phyloP scores from a whole-genome alignment of 768 basidiomycete species.

The Leccinellum rugosiceps region DNA sequence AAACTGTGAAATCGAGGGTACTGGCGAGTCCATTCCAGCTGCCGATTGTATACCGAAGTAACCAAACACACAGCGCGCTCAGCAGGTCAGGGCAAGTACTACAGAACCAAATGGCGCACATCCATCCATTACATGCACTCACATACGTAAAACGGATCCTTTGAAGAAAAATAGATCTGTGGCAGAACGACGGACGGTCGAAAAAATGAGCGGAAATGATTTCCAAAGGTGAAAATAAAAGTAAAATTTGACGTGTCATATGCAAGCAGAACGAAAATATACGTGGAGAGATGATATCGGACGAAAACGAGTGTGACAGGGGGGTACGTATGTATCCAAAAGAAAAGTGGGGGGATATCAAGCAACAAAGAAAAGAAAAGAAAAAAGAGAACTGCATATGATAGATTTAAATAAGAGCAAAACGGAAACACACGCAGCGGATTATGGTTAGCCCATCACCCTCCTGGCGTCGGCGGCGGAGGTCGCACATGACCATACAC shows the following conservation, averaged over 20 bases:
- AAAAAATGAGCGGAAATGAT: neutral
- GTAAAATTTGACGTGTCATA: neutral
- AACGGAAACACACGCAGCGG: neutral
- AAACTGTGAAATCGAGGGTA: neutral
- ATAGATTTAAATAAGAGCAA: neutral
- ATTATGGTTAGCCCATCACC: constrained; percentile 10
- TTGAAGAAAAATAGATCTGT: neutral
- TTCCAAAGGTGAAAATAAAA: no score
- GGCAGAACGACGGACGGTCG: neutral
- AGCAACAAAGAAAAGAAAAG: neutral
- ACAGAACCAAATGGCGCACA: neutral
- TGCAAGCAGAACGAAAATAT: neutral
- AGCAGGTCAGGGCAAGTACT: neutral
- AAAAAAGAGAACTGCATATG: neutral
- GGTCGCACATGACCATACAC: neutral
- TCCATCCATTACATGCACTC: neutral
- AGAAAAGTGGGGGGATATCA: neutral
- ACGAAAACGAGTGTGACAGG: neutral
- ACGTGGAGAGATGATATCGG: neutral
- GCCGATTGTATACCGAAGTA: no score
- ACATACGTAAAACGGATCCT: neutral
- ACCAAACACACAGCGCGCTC: no score
- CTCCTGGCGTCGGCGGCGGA: constrained; percentile 9
- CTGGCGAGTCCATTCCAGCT: no score
- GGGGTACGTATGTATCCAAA: neutral